Evolutionary conservation across 192 early-diverging fungal species (phyloP).

Genomic region (Glomus cerebriforme): DNA sequence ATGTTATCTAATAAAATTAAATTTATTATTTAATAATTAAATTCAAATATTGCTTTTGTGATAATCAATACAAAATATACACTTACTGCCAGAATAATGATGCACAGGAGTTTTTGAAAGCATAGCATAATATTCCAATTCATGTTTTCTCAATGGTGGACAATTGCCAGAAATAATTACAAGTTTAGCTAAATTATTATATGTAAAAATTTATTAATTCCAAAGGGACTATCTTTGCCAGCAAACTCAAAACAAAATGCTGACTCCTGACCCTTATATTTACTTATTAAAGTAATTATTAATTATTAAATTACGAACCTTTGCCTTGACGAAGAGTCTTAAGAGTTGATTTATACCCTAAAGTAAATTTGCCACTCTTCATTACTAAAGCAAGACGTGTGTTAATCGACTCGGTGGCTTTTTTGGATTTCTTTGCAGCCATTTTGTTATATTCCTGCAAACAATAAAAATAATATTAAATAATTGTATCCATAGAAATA

Average conservation of each 20-base stretch:
- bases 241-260: conserved; percentile 16
- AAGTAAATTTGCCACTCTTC: conserved; percentile 98
- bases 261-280: conserved; percentile 48
- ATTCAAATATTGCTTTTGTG: background rate
- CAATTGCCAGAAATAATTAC: conserved; percentile 99
- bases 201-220: conserved; percentile 21
- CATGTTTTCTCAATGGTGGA: conserved; percentile 98
- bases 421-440: conserved; percentile 75
- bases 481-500: background rate
- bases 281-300: conserved; percentile 6
- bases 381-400: conserved; percentile 96
- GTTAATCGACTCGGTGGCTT: conserved; percentile 95
- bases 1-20: conserved; percentile 76
- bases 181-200: conserved; percentile 79
- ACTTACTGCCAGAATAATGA: conserved; percentile 97
- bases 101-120: conserved; percentile 99
- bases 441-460: background rate
- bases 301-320: conserved; percentile 53
- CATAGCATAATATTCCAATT: conserved; percentile 99
- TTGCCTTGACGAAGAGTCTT: conserved; percentile 97
- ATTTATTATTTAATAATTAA: conserved; percentile 30
- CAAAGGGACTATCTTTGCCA: conserved; percentile 37
- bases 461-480: background rate
- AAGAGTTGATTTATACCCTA: conserved; percentile 99
- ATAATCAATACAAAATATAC: conserved; percentile 19